These are phyloP conservation scores for Paspalum vaginatum DNA, from an alignment of 176 grass and related monocot genomes.

Conservation along the genomic window DNA sequence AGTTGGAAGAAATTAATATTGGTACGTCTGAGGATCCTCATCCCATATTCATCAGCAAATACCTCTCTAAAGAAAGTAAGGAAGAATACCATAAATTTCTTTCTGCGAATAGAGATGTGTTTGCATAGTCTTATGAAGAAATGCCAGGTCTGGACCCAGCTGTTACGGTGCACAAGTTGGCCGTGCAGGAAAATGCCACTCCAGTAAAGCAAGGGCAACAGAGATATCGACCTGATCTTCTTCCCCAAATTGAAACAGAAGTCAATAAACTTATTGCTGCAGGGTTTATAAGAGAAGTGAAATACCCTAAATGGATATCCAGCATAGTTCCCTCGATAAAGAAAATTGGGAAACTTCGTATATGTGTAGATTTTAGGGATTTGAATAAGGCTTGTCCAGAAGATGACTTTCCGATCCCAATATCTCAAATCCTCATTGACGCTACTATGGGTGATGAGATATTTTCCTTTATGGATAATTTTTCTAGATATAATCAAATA, in stretches of 20 bases:
- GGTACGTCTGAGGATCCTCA: not conserved
- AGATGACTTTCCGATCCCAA: too few relatives aligned
- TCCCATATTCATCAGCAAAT: not conserved
- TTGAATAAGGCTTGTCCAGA: too few relatives aligned
- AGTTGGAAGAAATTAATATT: constrained; percentile 9
- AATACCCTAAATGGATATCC: not conserved
- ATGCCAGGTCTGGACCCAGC: not conserved
- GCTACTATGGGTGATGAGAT: too few relatives aligned
- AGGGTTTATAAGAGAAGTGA: not conserved
- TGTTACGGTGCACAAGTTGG: not conserved
- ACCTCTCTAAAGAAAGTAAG: not conserved
- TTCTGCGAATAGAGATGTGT: not conserved
- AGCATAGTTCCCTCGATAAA: not conserved
- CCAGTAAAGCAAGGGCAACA: not conserved
- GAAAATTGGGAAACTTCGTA: too few relatives aligned
- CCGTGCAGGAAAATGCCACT: not conserved
- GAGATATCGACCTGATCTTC: not conserved
- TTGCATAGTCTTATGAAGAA: constrained; percentile 12
- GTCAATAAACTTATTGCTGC: not conserved
- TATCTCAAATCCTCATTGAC: too few relatives aligned
- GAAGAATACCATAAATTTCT: too few relatives aligned
- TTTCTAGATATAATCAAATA: too few relatives aligned
- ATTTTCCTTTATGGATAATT: too few relatives aligned
- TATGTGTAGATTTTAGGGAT: too few relatives aligned
- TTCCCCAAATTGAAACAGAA: too few relatives aligned